Base-by-base conservation (phyloP, 129 eudicot genomes). In the Ambrosia trifida region DNA sequence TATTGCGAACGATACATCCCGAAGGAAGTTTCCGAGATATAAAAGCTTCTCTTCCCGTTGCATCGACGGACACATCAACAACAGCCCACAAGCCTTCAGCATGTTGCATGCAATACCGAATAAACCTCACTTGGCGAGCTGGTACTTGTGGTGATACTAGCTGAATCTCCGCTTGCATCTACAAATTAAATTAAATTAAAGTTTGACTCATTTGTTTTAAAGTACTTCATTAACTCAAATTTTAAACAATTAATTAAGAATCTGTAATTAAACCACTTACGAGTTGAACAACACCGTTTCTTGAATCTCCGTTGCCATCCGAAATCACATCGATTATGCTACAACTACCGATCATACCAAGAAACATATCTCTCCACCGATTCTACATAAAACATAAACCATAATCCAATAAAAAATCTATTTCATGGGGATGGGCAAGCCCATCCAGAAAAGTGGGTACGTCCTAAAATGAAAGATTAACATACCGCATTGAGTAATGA, bases 121-220 rank as follows among this genome's bases (percentile, higher is more conserved):
- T 75, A 64, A 91, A 88, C 69, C 84, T 77, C 66, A 77, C 81
- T 78, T 81, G 86, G 35, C 97, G 87, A 66, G 82, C 74, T 0
- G 97, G 87, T 32, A 91, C 89, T 70, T 84, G 41, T 32, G 96
- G 84, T 2, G 97, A 91, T 59, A 89, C 82, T 60, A 84, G 69
- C 69, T 86, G 90, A 45, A 91, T 79, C 84, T 91, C 97, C 4
- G 90, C 93, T 69, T 86, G 85, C 90, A 91, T 88, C 97, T 91
- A 66, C 49, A 65, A 53, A n/a, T n/a, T n/a, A n/a, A n/a, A n/a
- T n/a, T n/a, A n/a, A 35, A 16, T 7, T 2, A 40, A 40, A 40
- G 13, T 20, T 47, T 3, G 0, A 50, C 64, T 60, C 57, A 7
- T 50, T n/a, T 7, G 17, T 76, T 56, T 72, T 0, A 0, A 4